These are phyloP conservation scores for Cercospora citrullina DNA, from an alignment of 2,329 filamentous ascomycete genomes.

Conservation along the genomic window DNA sequence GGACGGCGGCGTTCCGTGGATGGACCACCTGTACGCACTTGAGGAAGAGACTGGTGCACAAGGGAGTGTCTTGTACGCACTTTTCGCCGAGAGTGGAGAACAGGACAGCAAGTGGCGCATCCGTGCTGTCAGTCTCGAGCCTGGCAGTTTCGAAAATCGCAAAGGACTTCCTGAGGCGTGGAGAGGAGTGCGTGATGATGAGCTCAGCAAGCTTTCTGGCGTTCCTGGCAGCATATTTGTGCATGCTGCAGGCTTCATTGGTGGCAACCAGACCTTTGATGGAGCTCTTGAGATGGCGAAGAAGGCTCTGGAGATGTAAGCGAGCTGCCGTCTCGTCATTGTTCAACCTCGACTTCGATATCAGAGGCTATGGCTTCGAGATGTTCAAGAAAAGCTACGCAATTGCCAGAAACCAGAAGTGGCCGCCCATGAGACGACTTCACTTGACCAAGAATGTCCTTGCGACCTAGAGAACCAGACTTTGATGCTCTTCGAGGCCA, in stretches of 20 bases:
- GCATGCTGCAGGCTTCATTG: conserved; percentile 93
- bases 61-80: conserved; percentile 72
- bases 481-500: background rate
- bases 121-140: conserved; percentile 81
- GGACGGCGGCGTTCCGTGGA: conserved; percentile 84
- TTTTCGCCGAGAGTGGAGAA: conserved; percentile 81
- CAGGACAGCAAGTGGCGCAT: conserved; percentile 87
- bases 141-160: conserved; percentile 86
- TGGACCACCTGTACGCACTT: conserved; percentile 89
- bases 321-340: background rate
- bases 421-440: background rate
- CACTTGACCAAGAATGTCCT: background rate
- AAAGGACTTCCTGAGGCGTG: conserved; percentile 88
- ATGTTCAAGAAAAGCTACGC: background rate
- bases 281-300: conserved; percentile 83
- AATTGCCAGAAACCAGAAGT: background rate
- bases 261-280: conserved; percentile 88
- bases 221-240: conserved; percentile 82
- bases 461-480: background rate
- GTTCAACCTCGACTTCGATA: background rate
- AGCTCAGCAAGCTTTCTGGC: conserved; percentile 71
- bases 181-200: conserved; percentile 85
- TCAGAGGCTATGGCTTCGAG: background rate
- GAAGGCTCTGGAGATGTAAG: conserved; percentile 61
- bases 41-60: conserved; percentile 60